A percentile compares a stretch with the other conserved stretches of the same genome.
Evolutionary conservation across 768 basidiomycete genomes (phyloP).

Genomic region (Coprinellus micaceus): DNA sequence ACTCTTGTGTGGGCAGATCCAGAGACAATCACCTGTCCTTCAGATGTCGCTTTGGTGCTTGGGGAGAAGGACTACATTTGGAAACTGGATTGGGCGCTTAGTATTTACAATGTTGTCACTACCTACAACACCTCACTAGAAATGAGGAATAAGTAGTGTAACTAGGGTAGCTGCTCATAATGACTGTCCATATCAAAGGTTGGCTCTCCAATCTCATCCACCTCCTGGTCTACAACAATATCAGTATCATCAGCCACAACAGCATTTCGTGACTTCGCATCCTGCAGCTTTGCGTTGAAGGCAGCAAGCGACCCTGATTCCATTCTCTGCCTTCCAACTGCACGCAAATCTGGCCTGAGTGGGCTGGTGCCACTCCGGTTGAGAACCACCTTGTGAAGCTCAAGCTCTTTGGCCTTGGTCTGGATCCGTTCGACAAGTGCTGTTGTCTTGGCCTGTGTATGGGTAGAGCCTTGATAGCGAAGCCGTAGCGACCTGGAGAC

Average conservation of each 20-base stretch:
- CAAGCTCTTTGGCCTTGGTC: not conserved
- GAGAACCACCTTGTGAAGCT: not conserved
- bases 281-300: not conserved
- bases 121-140: too few species aligned
- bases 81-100: not conserved
- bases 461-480: not conserved
- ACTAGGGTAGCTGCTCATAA: not conserved
- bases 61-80: not conserved
- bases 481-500: not conserved
- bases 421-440: not conserved
- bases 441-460: not conserved
- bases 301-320: not conserved
- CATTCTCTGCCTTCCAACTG: conserved; percentile 8
- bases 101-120: not conserved
- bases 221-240: not conserved
- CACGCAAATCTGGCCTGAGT: conserved; percentile 17
- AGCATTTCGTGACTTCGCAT: not conserved
- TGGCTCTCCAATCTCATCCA: not conserved
- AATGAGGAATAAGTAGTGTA: too few species aligned
- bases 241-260: not conserved
- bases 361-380: not conserved
- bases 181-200: not conserved
- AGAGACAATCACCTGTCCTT: not conserved
- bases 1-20: not conserved
- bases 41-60: not conserved